These are phyloP conservation scores for Apostasia shenzhenica DNA, from an alignment of 106 monocot genomes.

Conservation along the genomic window DNA sequence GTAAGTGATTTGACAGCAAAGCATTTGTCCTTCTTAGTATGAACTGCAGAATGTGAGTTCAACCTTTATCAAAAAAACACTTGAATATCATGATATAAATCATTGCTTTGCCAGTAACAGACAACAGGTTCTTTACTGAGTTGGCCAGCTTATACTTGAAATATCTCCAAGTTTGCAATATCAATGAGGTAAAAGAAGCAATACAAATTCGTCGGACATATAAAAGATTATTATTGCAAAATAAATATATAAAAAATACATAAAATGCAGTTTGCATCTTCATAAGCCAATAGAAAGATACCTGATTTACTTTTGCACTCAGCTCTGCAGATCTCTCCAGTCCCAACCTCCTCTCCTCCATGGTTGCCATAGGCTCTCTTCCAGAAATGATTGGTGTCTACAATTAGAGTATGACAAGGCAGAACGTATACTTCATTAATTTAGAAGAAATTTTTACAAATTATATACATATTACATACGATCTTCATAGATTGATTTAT, in stretches of 20 bases:
- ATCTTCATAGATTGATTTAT: too few species aligned
- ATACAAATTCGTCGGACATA: background rate
- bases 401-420: constrained; percentile 10
- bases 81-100: background rate
- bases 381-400: constrained; percentile 82
- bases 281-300: constrained; percentile 11
- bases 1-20: constrained; percentile 94
- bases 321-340: constrained; percentile 85
- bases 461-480: too few species aligned
- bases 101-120: background rate
- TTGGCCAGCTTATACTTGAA: background rate
- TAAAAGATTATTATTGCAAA: too few species aligned
- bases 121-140: background rate
- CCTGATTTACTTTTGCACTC: constrained; percentile 97
- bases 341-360: constrained; percentile 75
- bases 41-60: constrained; percentile 47
- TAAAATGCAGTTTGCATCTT: background rate
- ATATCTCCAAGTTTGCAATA: background rate
- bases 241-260: background rate
- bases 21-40: constrained; percentile 97
- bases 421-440: background rate
- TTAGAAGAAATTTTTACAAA: background rate
- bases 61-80: background rate
- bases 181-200: background rate
- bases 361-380: constrained; percentile 76